Base-by-base conservation (phyloP, 495 filamentous ascomycete genomes). In the Diplogelasinospora grovesii region DNA sequence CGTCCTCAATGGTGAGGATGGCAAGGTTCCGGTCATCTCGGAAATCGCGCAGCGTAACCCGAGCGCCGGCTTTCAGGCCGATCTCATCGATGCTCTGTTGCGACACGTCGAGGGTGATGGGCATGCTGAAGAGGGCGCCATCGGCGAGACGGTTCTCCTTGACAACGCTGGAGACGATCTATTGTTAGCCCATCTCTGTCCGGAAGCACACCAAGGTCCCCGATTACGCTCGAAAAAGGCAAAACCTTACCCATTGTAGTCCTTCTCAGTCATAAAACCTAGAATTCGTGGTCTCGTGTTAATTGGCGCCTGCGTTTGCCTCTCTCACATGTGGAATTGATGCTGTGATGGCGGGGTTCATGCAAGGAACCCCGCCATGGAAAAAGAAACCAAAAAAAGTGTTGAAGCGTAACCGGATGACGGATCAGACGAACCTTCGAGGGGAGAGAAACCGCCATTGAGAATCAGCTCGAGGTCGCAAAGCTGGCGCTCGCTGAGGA, bases 211-310 rank as follows among this genome's bases (percentile, higher is more conserved):
- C 27, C 44, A 14, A 5, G 44, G 31, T 30, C 8, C 3, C 36
- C 41, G 36, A 45, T 42, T 38, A 13, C 40, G 36, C 25, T 3
- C 11, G 0, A 27, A 1, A 7, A 13, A 24, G n/a, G 20, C 22
- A 13, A 22, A 30, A 35, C 60, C 69, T 42, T 81, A 94, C 89
- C 85, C 76, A 69, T 93, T 81, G 69, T 95, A 98, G 63, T 98
- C 90, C 63, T 83, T 81, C 73, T 97, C 78, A 63, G 79, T 95
- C 86, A 98, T 86, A 70, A 98, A 98, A 55, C 89, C 88, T 95
- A 56, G 43, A 47, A 52, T 43, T 37, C 14, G n/a, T 22, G 24
- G 31, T 9, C 8, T 43, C 22, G 20, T 22, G 20, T 38, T 33
- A 15, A 15, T 26, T 8, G 10, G 13, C 15, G n/a, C 15, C 32